Evolutionary conservation across 2,329 filamentous ascomycete species (phyloP), one percentile per base, ranked within the genome.

Genomic region (Curvularia lunata): DNA sequence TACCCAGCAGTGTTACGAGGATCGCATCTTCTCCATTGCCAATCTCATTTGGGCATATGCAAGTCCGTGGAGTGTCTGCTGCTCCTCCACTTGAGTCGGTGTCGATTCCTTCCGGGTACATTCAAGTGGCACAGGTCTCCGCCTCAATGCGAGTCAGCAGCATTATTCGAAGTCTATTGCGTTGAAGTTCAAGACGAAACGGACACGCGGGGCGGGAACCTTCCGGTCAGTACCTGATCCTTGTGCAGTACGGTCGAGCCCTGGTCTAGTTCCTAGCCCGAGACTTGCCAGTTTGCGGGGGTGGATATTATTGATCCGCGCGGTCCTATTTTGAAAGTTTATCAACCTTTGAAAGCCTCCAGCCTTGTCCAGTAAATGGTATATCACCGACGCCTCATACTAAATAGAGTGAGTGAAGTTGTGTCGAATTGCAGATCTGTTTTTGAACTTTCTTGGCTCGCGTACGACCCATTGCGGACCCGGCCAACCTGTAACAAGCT

Each of bases 281-380:
- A 46, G 40, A 25, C 19, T 30, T 41, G 19, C 34, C 55, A 34
- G 40, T 58, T 30, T 46, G 46, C 51, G 47, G 32, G 38, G 30
- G 40, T 32, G 23, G 18, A 30, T 37, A 40, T 18, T 38, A 51
- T 34, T 30, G 48, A 52, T 43, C 51, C 32, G 47, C 25, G 25
- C 46, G 51, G 55, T 47, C 51, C 54, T 57, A 48, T 52, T 40
- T 18, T 32, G 16, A 43, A 43, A 48, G 43, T 38, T 45, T 34
- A 27, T 16, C 50, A 18, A 25, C 28, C 28, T 19, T 12, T 23
- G 34, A 43, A n/a, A 10, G 34, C 37, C 23, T 25, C 23, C 18
- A 37, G 43, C 19, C 4, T 21, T 45, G 37, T 23, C 49, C 30
- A 28, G n/a, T 42, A 42, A 19, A 9, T 32, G 7, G 43, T 18